A percentile compares a stretch with the other conserved stretches of the same genome.
Evolutionary conservation across 768 basidiomycete species (phyloP).

Genomic region (Piloderma croceum): DNA sequence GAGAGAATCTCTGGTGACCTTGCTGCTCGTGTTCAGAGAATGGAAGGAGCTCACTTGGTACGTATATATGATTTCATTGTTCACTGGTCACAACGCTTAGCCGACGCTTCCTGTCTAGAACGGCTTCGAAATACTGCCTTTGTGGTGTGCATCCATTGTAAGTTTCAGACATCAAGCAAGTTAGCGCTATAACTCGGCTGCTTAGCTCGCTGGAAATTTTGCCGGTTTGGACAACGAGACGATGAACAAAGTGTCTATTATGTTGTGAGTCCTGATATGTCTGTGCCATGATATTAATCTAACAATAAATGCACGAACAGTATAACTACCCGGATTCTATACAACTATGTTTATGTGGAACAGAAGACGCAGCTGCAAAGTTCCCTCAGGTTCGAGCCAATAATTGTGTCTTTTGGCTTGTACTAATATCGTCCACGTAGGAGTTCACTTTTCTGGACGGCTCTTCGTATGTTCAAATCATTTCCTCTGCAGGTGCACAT

Average conservation of each 20-base stretch:
- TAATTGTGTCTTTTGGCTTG: slow-evolving; percentile 8
- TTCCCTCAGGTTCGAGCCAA: slow-evolving; percentile 12
- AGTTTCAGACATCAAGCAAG: too few species aligned
- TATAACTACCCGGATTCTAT: slow-evolving; percentile 5
- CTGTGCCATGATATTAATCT: too few species aligned
- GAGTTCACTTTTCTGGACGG: too few species aligned
- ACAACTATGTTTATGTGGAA: slow-evolving; percentile 12
- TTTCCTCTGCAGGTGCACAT: not conserved
- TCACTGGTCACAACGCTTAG: not conserved
- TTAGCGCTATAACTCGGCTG: too few species aligned
- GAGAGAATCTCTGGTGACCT: slow-evolving; percentile 3
- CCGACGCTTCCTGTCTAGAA: slow-evolving; percentile 5
- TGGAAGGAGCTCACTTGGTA: slow-evolving; percentile 17
- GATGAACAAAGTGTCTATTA: slow-evolving; percentile 22
- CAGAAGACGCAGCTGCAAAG: slow-evolving; percentile 12
- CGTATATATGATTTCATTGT: not conserved
- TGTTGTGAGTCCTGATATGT: slow-evolving; percentile 18
- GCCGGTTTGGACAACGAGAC: slow-evolving; percentile 10
- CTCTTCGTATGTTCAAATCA: too few species aligned
- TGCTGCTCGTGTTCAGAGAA: slow-evolving; percentile 12
- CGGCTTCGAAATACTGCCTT: slow-evolving; percentile 13
- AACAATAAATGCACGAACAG: too few species aligned
- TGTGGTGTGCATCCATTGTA: slow-evolving; percentile 14
- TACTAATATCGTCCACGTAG: too few species aligned
- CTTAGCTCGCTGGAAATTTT: slow-evolving; percentile 12